Conservation (phyloP, 2,329 filamentous ascomycete genomes). For the Fusarium hostae region DNA sequence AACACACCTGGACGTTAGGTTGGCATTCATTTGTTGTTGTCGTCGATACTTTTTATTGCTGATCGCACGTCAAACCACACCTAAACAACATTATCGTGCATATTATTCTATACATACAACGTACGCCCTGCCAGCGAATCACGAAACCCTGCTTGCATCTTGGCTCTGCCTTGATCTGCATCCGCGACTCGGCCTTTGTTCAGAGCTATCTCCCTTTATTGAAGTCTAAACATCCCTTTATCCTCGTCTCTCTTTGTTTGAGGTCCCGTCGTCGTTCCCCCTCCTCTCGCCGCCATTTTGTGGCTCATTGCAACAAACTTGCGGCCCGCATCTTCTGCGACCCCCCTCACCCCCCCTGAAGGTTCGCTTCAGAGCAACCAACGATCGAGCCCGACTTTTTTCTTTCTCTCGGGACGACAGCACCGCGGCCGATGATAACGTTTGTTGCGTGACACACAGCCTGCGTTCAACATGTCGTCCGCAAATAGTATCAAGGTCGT, state of each 20-base stretch:
- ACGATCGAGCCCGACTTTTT: constrained; percentile 32
- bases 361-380: constrained; percentile 28
- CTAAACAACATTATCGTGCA: constrained; percentile 29
- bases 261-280: constrained; percentile 14
- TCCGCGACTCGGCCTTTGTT: constrained; percentile 6
- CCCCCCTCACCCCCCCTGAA: constrained; percentile 35
- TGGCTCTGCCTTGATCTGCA: constrained; percentile 30
- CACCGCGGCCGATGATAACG: constrained; percentile 44
- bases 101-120: constrained; percentile 1
- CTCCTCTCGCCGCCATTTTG: constrained; percentile 41
- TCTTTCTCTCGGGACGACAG: constrained; percentile 24
- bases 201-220: constrained; percentile 4
- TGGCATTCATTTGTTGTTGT: constrained; percentile 37
- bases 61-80: constrained; percentile 34
- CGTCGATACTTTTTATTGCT: constrained; percentile 34
- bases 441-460: constrained; percentile 37
- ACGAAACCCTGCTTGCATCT: constrained; percentile 21
- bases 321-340: constrained; percentile 41
- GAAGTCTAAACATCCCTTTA: constrained; percentile 3
- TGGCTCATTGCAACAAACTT: constrained; percentile 37
- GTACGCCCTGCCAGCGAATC: constrained; percentile 35
- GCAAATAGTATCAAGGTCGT: constrained; percentile 85
- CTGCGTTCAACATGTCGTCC: constrained; percentile 60
- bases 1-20: constrained; percentile 14
- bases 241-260: constrained; percentile 22